phyloP scores from a whole-genome alignment of 371 early-diverging fungal genomes.

The Syncephalastrum sp. region DNA sequence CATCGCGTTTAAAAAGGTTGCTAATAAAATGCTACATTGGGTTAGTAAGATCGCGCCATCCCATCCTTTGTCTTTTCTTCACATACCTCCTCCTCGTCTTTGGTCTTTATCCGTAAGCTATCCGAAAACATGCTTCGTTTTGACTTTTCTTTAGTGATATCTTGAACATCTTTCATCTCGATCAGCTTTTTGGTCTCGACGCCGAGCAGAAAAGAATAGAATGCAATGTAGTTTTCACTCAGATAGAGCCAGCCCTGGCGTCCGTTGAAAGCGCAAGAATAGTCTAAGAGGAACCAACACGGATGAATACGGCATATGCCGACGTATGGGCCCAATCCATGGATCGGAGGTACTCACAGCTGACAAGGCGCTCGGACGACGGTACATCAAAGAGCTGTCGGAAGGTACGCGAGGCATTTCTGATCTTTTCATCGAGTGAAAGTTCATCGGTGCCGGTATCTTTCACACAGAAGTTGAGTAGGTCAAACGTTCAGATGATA shows the following conservation, averaged over 20 bases:
- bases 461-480: conserved; percentile 9
- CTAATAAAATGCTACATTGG: conserved; percentile 72
- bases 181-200: conserved; percentile 87
- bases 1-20: conserved; percentile 93
- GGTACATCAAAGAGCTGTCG: conserved; percentile 85
- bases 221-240: conserved; percentile 88
- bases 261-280: conserved; percentile 86
- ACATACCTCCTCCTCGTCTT: conserved; percentile 71
- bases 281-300: conserved; percentile 53
- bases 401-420: conserved; percentile 90
- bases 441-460: conserved; percentile 76
- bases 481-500: not conserved
- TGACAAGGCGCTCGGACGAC: conserved; percentile 85
- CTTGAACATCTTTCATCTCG: conserved; percentile 87
- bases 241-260: conserved; percentile 98
- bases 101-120: conserved; percentile 77
- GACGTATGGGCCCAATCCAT: not conserved
- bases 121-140: conserved; percentile 89
- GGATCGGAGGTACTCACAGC: conserved; percentile 50
- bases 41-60: not conserved
- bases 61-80: not conserved
- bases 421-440: conserved; percentile 78
- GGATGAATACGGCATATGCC: not conserved
- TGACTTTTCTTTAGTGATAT: conserved; percentile 82
- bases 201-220: conserved; percentile 92